Evolutionary conservation across 352 stramenopile species (phyloP).

Genomic region (Globisporangium middletonii): DNA sequence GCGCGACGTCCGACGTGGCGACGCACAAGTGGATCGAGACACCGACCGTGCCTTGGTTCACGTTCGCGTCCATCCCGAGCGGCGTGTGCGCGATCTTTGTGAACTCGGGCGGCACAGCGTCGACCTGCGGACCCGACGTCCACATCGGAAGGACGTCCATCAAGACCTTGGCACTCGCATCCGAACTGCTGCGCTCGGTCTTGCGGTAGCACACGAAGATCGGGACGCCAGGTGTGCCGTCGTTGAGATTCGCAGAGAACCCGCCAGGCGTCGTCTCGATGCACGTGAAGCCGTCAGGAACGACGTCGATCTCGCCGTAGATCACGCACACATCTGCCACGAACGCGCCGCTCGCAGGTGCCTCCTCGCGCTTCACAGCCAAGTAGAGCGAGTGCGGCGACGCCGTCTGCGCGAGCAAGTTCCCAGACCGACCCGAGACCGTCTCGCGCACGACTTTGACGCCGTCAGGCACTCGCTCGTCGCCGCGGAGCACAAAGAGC

Average conservation of each 20-base stretch:
- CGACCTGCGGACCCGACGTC: constrained; percentile 55
- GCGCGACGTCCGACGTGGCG: constrained; percentile 43
- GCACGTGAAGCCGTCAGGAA: constrained; percentile 74
- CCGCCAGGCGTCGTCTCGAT: constrained; percentile 63
- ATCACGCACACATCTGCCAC: constrained; percentile 78
- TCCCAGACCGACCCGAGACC: constrained; percentile 60
- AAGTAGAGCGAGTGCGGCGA: constrained; percentile 73
- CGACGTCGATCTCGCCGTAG: constrained; percentile 80
- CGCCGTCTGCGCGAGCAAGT: constrained; percentile 64
- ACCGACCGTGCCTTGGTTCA: constrained; percentile 73
- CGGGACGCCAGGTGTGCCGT: constrained; percentile 60
- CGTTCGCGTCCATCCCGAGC: constrained; percentile 81
- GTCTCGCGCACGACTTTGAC: constrained; percentile 66
- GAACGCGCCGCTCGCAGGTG: constrained; percentile 30
- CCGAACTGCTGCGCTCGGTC: constrained; percentile 5
- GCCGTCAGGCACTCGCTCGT: constrained; percentile 66
- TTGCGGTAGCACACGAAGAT: constrained; percentile 83
- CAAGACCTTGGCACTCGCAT: constrained; percentile 32
- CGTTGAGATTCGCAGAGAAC: constrained; percentile 78
- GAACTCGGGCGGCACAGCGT: constrained; percentile 60
- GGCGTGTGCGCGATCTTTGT: constrained; percentile 84
- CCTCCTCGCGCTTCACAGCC: constrained; percentile 60
- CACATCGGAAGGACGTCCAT: constrained; percentile 78
- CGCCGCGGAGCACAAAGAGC: constrained; percentile 66
- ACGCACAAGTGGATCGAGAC: constrained; percentile 76